A percentile compares a stretch with the other conserved stretches of the same genome.
Conservation (phyloP, 495 filamentous ascomycete species). For the Talaromyces borbonicus region DNA sequence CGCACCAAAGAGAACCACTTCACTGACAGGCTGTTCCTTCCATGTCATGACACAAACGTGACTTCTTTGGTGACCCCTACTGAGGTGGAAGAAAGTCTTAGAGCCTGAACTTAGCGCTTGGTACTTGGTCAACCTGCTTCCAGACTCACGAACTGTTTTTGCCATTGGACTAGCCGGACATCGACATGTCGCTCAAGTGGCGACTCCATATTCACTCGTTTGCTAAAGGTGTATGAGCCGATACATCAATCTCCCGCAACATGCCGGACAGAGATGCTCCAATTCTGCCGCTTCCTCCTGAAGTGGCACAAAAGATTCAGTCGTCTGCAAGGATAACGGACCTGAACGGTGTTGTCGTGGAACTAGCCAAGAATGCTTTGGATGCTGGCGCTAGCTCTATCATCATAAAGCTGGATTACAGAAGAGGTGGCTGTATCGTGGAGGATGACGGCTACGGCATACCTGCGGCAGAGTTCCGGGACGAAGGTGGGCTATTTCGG, state of each 20-base stretch:
- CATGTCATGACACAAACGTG: too few relatives aligned
- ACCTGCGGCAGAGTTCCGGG: slow-evolving; percentile 54
- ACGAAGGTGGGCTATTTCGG: slow-evolving; percentile 63
- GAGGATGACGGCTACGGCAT: slow-evolving; percentile 89
- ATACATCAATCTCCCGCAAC: not conserved
- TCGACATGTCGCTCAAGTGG: not conserved
- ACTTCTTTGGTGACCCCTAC: too few relatives aligned
- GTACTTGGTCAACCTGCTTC: too few relatives aligned
- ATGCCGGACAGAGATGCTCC: slow-evolving; percentile 14
- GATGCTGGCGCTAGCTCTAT: slow-evolving; percentile 70
- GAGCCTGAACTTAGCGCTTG: too few relatives aligned
- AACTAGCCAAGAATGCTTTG: slow-evolving; percentile 77
- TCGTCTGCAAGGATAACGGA: slow-evolving; percentile 72
- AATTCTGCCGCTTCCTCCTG: slow-evolving; percentile 62
- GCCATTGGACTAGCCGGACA: too few relatives aligned
- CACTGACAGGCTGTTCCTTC: too few relatives aligned
- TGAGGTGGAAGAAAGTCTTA: too few relatives aligned
- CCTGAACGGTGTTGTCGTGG: slow-evolving; percentile 60
- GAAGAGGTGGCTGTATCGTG: slow-evolving; percentile 67
- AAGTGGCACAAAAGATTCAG: slow-evolving; percentile 77
- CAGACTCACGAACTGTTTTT: too few relatives aligned
- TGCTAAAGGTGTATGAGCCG: not conserved
- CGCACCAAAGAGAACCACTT: too few relatives aligned
- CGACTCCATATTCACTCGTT: not conserved
- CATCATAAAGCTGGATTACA: slow-evolving; percentile 62